Conservation (phyloP, 2,329 filamentous ascomycete genomes). For the Apiospora phragmitis region DNA sequence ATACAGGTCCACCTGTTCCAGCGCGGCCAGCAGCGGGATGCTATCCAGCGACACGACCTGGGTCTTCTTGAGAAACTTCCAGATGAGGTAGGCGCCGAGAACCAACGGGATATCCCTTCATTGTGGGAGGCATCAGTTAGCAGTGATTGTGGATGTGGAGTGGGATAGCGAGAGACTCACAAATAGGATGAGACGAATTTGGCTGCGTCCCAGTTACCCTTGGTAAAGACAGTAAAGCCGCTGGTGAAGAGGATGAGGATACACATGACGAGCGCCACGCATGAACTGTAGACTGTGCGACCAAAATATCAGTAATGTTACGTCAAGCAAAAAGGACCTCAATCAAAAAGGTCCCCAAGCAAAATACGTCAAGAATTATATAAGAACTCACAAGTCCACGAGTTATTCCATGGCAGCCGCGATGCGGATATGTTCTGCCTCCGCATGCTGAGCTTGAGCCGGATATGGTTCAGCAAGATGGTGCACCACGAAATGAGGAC, state of each 20-base stretch:
- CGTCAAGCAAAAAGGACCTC: background rate
- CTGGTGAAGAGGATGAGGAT: slow-evolving; percentile 68
- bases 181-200: slow-evolving; percentile 63
- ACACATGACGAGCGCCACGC: slow-evolving; percentile 58
- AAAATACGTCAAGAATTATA: background rate
- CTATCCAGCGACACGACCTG: slow-evolving; percentile 50
- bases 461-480: slow-evolving; percentile 61
- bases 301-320: slow-evolving; percentile 1
- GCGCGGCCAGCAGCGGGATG: slow-evolving; percentile 53
- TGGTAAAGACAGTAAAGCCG: slow-evolving; percentile 65
- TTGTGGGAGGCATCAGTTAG: background rate
- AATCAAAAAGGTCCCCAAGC: background rate
- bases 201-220: slow-evolving; percentile 57
- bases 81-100: slow-evolving; percentile 55
- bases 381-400: slow-evolving; percentile 55
- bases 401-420: slow-evolving; percentile 62
- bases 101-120: slow-evolving; percentile 61
- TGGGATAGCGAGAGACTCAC: slow-evolving; percentile 40
- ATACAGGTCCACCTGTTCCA: slow-evolving; percentile 45
- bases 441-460: slow-evolving; percentile 54
- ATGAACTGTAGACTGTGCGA: slow-evolving; percentile 58
- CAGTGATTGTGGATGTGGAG: background rate
- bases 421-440: slow-evolving; percentile 51
- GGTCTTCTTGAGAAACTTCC: slow-evolving; percentile 67
- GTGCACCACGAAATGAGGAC: slow-evolving; percentile 64